Percentiles rank a stretch among this genome's conserved stretches.
Evolutionary conservation across 176 grass and related monocot genomes (phyloP).

Genomic region (Areca catechu): DNA sequence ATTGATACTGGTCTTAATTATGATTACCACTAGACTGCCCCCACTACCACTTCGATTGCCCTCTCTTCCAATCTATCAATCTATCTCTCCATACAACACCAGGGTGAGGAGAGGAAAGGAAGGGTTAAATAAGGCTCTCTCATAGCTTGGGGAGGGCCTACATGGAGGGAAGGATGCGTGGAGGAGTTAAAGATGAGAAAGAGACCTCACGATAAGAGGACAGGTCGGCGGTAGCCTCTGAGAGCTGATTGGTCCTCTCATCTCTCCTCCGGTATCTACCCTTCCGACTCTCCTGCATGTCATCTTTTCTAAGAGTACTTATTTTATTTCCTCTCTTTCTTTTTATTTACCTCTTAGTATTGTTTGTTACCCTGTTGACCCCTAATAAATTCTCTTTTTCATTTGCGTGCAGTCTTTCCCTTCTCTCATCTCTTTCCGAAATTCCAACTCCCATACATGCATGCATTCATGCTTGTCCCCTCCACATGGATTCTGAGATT

Average conservation of each 20-base stretch:
- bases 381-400: no score
- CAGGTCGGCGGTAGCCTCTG: slow-evolving; percentile 39
- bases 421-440: no score
- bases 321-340: background rate
- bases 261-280: background rate
- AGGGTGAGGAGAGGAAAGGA: slow-evolving; percentile 12
- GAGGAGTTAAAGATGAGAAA: slow-evolving; percentile 31
- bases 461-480: no score
- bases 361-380: no score
- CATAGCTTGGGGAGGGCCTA: background rate
- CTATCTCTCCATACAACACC: slow-evolving; percentile 16
- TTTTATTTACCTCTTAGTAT: background rate
- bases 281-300: background rate
- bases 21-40: slow-evolving; percentile 31
- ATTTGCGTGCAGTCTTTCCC: no score
- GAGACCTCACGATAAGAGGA: slow-evolving; percentile 23
- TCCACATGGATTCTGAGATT: no score
- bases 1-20: slow-evolving; percentile 24
- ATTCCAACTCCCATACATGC: no score
- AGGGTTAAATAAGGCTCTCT: slow-evolving; percentile 13
- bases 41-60: slow-evolving; percentile 6
- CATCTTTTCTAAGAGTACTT: background rate
- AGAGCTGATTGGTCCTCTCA: background rate
- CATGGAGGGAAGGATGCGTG: slow-evolving; percentile 17
- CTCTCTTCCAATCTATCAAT: slow-evolving; percentile 11